A percentile compares a stretch with the other conserved stretches of the same genome.
Evolutionary conservation across 176 grass and related monocot species (phyloP).

Genomic region (barley (Hordeum vulgare)): MorexV3_pseudomolecules_assembly NC_058522.1:571844493-571844992

Average conservation of each 20-base stretch:
- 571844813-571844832: slow-evolving; percentile 44
- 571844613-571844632: not conserved
- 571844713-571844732: slow-evolving; percentile 22
- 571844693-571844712: not conserved
- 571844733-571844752: slow-evolving; percentile 72
- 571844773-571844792: slow-evolving; percentile 74
- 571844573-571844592: not conserved
- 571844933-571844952: too few species aligned
- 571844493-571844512: not conserved
- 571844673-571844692: not conserved
- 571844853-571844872: too few species aligned
- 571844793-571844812: slow-evolving; percentile 91
- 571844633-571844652: not conserved
- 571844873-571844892: too few species aligned
- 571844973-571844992: not conserved
- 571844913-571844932: too few species aligned
- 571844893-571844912: too few species aligned
- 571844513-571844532: not conserved
- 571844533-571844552: not conserved
- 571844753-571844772: slow-evolving; percentile 41
- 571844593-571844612: not conserved
- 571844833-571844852: too few species aligned
- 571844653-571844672: slow-evolving; percentile 6
- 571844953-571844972: slow-evolving; percentile 10
- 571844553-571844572: not conserved